Conservation (phyloP, 2,329 filamentous ascomycete genomes). For the Pyricularia pennisetigena region DNA sequence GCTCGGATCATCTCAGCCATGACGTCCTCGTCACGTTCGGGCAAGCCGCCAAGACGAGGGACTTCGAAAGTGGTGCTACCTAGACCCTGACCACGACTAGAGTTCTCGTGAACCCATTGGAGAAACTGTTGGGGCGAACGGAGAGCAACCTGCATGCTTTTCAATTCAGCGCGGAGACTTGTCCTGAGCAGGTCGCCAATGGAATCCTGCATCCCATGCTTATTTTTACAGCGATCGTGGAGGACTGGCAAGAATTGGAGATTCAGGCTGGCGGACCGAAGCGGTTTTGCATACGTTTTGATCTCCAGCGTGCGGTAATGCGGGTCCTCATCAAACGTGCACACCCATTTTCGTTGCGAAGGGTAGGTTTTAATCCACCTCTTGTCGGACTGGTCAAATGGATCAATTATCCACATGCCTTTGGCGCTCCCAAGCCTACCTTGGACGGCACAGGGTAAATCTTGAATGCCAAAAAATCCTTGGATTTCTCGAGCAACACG, state of each 20-base stretch:
- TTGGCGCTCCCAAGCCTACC: conserved; percentile 64
- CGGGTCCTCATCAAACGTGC: conserved; percentile 30
- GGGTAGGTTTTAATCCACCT: conserved; percentile 58
- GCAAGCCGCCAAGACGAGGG: conserved; percentile 39
- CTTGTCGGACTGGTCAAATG: conserved; percentile 28
- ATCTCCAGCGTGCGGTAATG: conserved; percentile 58
- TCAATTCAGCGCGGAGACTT: conserved; percentile 41
- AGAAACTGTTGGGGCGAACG: conserved; percentile 37
- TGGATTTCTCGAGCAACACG: conserved; percentile 45
- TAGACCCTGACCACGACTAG: conserved; percentile 18
- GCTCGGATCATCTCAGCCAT: conserved; percentile 45
- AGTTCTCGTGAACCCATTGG: conserved; percentile 40
- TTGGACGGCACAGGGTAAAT: conserved; percentile 57
- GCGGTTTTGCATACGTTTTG: conserved; percentile 32
- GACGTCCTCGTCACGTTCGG: conserved; percentile 36
- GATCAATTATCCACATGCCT: conserved; percentile 62
- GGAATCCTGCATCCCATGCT: conserved; percentile 29
- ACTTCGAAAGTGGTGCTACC: conserved; percentile 16
- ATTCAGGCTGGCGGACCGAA: conserved; percentile 49
- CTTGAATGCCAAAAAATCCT: conserved; percentile 34
- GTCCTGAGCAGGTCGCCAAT: conserved; percentile 39
- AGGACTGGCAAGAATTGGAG: conserved; percentile 61
- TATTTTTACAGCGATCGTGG: conserved; percentile 43
- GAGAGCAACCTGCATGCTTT: conserved; percentile 40
- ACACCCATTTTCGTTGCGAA: conserved; percentile 61